Base-by-base conservation (phyloP, 495 filamentous ascomycete genomes). In the Daldinia decipiens region DNA sequence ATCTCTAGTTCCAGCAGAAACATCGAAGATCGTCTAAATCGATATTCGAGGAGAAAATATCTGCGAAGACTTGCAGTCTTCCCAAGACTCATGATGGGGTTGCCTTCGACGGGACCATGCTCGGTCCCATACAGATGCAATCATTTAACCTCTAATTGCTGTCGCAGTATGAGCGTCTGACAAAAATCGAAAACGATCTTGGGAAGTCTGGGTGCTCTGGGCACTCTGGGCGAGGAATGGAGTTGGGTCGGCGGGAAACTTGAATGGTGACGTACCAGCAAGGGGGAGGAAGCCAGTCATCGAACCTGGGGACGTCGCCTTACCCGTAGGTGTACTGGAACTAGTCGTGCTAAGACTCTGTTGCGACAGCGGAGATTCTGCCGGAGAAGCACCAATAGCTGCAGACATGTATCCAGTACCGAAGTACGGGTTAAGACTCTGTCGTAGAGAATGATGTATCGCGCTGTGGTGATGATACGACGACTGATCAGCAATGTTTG, bases 261-360 rank as follows among this genome's bases (percentile, higher is more conserved):
- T 74, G 69, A 76, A 77, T 64, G 77, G 65, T 73, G 75, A 79
- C 79, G 76, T 80, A 81, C 80, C 79, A 67, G 80, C 63, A 71
- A 79, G 68, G 43, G 72, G 68, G 26, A 78, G 64, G 59, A 67
- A 75, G 67, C 68, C 68, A 47, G 67, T 64, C 45, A 73, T 65
- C 2, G 77, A 50, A 1, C 62, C 53, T 11, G 75, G 76, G 24
- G 76, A 76, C 13, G 77, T 57, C 9, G 74, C 69, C 29, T 57
- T 69, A 34, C 51, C 72, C 47, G 64, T 62, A 13, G 75, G 29
- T 13, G 74, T 76, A n/a, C 65, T 61, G 24, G 74, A 62, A 29
- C 27, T 65, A 29, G 68, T 34, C 26, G 75, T 58, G 68, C 54
- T 73, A 5, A 59, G 60, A 29, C 60, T 26, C 26, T 54, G 61